Evolutionary conservation across 1,284 basidiomycete genomes (phyloP).

Genomic region (Trametes versicolor): DNA sequence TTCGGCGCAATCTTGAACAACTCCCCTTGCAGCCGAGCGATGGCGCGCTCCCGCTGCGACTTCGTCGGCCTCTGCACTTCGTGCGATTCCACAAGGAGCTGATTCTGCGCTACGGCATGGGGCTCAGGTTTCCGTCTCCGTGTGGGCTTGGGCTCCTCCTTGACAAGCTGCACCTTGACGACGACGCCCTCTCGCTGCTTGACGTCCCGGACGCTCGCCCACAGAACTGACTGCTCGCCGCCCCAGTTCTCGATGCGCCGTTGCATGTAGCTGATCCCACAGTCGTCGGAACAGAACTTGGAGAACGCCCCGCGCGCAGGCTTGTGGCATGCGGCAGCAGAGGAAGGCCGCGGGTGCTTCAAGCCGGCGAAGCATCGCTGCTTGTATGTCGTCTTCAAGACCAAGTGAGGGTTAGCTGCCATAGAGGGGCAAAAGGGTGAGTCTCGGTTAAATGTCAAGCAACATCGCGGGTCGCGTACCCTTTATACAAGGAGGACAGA

Average conservation of each 20-base stretch:
- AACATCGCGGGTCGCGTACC: conserved; percentile 57
- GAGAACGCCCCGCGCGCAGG: conserved; percentile 82
- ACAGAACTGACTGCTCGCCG: conserved; percentile 67
- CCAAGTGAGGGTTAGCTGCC: conserved; percentile 66
- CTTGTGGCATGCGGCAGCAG: conserved; percentile 75
- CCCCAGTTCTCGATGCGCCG: conserved; percentile 70
- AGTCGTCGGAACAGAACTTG: conserved; percentile 87
- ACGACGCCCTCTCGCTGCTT: conserved; percentile 76
- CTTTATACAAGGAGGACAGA: conserved; percentile 79
- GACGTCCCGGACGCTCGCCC: conserved; percentile 76
- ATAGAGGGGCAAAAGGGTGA: background rate
- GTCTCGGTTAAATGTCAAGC: background rate
- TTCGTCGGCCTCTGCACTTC: conserved; percentile 42
- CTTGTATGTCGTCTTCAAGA: conserved; percentile 82
- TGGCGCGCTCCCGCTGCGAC: conserved; percentile 60
- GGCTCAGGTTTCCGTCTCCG: conserved; percentile 46
- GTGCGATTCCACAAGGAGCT: conserved; percentile 21
- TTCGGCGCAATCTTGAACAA: conserved; percentile 65
- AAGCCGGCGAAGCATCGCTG: conserved; percentile 74
- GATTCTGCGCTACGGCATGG: conserved; percentile 7
- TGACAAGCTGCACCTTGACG: conserved; percentile 43
- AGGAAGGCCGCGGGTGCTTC: conserved; percentile 65
- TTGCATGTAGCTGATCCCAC: conserved; percentile 76
- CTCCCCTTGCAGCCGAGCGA: conserved; percentile 57
- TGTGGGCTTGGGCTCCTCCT: conserved; percentile 17